These are phyloP conservation scores for Mycena metata DNA, from an alignment of 768 basidiomycete genomes.

Conservation along the genomic window DNA sequence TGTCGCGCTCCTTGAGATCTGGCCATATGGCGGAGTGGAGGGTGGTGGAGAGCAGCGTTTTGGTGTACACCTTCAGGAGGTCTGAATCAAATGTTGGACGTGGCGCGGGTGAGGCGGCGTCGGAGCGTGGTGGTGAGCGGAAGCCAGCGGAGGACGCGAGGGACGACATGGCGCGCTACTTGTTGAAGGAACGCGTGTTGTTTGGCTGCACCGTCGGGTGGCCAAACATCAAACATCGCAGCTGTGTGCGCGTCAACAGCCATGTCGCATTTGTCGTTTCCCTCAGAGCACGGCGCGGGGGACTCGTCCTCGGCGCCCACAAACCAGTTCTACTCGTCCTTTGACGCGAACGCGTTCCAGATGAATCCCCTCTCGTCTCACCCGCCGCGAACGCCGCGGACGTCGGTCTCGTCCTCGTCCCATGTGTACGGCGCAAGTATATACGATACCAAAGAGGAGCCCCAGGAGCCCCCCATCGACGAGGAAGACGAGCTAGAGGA, in stretches of 20 bases:
- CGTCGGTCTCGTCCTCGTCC: slow-evolving; percentile 57
- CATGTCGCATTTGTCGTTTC: slow-evolving; percentile 82
- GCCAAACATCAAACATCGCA: not conserved
- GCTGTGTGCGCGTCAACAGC: not conserved
- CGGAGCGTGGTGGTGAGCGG: slow-evolving; percentile 77
- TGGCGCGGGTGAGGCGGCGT: slow-evolving; percentile 59
- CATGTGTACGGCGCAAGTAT: slow-evolving; percentile 56
- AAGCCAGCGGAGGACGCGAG: slow-evolving; percentile 56
- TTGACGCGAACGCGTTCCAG: slow-evolving; percentile 75
- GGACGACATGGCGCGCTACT: slow-evolving; percentile 32
- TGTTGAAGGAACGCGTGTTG: not conserved
- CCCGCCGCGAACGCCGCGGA: slow-evolving; percentile 82
- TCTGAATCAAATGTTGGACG: slow-evolving; percentile 80
- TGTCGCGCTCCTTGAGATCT: slow-evolving; percentile 75
- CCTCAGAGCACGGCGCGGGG: slow-evolving; percentile 49
- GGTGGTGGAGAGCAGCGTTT: slow-evolving; percentile 80
- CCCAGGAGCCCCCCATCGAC: slow-evolving; percentile 44
- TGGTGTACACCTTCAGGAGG: slow-evolving; percentile 82
- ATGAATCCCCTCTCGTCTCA: slow-evolving; percentile 87
- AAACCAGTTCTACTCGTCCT: slow-evolving; percentile 69
- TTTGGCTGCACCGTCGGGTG: slow-evolving; percentile 13
- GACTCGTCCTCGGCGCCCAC: slow-evolving; percentile 55
- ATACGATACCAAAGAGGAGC: slow-evolving; percentile 62
- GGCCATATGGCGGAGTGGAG: slow-evolving; percentile 78
- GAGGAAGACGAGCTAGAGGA: slow-evolving; percentile 65